Evolutionary conservation across 306 rosid species (phyloP).

Genomic region (Nissolia schottii): DNA sequence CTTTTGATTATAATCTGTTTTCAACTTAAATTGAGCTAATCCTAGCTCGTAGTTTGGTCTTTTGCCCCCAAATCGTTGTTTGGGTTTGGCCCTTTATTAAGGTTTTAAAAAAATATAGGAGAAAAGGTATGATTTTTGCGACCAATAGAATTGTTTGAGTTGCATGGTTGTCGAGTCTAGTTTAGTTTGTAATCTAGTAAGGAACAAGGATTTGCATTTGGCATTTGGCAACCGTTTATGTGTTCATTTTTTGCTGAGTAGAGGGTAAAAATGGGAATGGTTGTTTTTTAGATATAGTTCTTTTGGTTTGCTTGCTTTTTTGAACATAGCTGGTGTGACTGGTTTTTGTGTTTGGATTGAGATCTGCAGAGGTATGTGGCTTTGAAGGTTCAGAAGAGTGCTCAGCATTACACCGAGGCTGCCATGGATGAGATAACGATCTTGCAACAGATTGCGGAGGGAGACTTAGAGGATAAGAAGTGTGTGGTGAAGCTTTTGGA

Average conservation of each 20-base stretch:
- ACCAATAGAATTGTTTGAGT: background rate
- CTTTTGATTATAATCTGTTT: background rate
- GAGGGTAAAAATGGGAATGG: background rate
- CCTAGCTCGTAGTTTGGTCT: background rate
- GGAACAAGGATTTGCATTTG: background rate
- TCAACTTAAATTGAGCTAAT: background rate
- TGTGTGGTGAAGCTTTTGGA: conserved; percentile 97
- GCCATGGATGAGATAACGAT: conserved; percentile 95
- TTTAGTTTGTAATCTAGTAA: background rate
- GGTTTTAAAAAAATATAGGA: background rate
- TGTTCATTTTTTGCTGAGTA: background rate
- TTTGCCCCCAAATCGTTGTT: background rate
- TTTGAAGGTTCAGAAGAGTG: conserved; percentile 95
- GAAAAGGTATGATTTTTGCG: background rate
- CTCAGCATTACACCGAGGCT: conserved; percentile 96
- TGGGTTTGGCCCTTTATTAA: background rate
- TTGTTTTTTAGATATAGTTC: background rate
- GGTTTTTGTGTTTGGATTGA: conserved; percentile 11
- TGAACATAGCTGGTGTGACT: background rate
- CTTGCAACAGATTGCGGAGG: conserved; percentile 88
- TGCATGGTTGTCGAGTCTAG: background rate
- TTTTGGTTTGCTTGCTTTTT: background rate
- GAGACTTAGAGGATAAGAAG: conserved; percentile 72
- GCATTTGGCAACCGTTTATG: background rate
- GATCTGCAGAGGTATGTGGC: conserved; percentile 77